Evolutionary conservation across 2,329 filamentous ascomycete genomes (phyloP).

Genomic region (Cladosporium sp.): DNA sequence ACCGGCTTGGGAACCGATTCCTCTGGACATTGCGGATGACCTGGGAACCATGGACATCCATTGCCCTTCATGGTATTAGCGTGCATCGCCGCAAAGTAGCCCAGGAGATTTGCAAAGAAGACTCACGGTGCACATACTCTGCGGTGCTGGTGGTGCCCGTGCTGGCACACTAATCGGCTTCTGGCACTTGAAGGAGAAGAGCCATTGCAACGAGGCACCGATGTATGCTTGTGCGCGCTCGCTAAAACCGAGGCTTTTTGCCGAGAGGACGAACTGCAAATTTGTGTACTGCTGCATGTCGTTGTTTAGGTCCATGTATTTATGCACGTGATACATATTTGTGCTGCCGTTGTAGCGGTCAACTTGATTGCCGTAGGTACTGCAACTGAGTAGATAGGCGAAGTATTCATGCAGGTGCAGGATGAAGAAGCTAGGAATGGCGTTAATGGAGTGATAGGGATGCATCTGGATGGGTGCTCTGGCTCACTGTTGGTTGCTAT

Average conservation of each 20-base stretch:
- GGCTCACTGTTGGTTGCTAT: conserved; percentile 53
- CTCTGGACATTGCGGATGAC: background rate
- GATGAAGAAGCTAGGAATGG: conserved; percentile 47
- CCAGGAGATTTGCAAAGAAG: background rate
- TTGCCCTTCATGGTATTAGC: background rate
- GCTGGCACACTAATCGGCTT: too few relatives aligned
- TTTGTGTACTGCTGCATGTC: background rate
- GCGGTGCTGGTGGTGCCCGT: too few relatives aligned
- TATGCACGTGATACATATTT: conserved; percentile 47
- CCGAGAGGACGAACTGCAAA: background rate
- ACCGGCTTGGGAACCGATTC: background rate
- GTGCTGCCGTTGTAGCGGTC: conserved; percentile 47
- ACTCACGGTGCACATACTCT: background rate
- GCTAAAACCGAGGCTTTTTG: background rate
- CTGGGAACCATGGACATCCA: background rate
- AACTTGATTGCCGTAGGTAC: conserved; percentile 44
- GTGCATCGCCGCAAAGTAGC: background rate
- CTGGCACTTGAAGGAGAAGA: background rate
- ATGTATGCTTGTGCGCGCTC: background rate
- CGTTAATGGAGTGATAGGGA: too few relatives aligned
- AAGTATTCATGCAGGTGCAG: conserved; percentile 61
- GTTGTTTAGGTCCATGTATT: conserved; percentile 42
- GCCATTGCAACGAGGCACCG: background rate
- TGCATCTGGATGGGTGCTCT: conserved; percentile 12
- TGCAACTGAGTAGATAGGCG: conserved; percentile 54